A percentile compares a stretch with the other conserved stretches of the same genome.
Evolutionary conservation across 176 grass and related monocot species (phyloP).

Genomic region (Triticum monococcum): DNA sequence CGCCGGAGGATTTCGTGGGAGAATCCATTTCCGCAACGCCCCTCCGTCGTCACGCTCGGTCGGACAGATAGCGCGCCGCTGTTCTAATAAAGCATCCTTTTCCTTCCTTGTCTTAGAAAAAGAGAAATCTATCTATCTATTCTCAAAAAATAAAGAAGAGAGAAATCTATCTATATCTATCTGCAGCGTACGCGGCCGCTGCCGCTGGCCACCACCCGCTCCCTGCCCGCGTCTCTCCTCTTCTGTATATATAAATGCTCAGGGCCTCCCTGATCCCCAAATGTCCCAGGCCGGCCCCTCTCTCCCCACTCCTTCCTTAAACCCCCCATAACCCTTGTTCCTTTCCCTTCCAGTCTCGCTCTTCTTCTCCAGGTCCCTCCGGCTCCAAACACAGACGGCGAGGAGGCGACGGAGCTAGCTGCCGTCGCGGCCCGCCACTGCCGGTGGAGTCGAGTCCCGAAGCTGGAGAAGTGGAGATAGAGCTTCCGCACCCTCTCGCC

Average conservation of each 20-base stretch:
- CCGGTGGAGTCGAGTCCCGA: not conserved
- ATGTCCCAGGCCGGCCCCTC: conserved; percentile 28
- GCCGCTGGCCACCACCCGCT: not conserved
- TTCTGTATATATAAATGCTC: conserved; percentile 9
- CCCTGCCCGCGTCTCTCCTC: not conserved
- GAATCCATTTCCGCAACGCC: not conserved
- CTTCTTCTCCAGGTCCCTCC: not conserved
- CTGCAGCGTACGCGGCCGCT: not conserved
- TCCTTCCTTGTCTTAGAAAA: conserved; percentile 13
- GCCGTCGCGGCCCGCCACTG: not conserved
- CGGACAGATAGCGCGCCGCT: not conserved
- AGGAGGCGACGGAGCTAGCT: not conserved
- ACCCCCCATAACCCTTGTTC: conserved; percentile 45
- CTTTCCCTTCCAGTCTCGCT: not conserved
- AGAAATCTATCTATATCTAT: conserved; percentile 34
- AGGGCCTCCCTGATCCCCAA: conserved; percentile 30
- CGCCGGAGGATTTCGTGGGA: not conserved
- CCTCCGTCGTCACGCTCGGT: not conserved
- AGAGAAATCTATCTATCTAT: conserved; percentile 12
- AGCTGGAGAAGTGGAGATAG: not conserved
- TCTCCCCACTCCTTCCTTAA: conserved; percentile 26
- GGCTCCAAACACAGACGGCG: not conserved
- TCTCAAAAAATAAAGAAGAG: not conserved
- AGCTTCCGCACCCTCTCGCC: not conserved
- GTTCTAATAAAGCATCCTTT: not conserved